These are phyloP conservation scores for Fragilaria radians DNA, from an alignment of 108 stramenopile genomes.

Conservation along the genomic window DNA sequence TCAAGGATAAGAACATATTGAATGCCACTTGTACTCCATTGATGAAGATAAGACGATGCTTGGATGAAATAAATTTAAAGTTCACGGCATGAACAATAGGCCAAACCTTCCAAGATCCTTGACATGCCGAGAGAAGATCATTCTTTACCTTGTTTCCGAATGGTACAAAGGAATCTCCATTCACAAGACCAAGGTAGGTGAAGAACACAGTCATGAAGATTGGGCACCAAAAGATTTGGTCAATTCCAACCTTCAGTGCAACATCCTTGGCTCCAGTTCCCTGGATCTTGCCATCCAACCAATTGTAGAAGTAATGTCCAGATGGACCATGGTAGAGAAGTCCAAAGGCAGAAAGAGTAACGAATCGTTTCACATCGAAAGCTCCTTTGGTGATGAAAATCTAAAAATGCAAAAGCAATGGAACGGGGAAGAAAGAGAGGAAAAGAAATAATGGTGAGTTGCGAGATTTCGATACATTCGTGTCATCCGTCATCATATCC, in stretches of 20 bases:
- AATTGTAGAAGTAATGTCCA: conserved; percentile 98
- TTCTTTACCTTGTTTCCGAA: conserved; percentile 90
- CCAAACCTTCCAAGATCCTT: conserved; percentile 98
- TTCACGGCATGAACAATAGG: conserved; percentile 94
- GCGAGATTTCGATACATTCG: too few relatives aligned
- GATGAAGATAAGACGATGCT: conserved; percentile 95
- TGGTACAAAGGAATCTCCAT: conserved; percentile 80
- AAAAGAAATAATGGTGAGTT: not conserved
- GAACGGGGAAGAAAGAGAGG: too few relatives aligned
- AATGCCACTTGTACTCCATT: conserved; percentile 95
- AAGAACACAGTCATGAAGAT: conserved; percentile 97
- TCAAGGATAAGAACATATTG: conserved; percentile 97
- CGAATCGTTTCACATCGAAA: conserved; percentile 91
- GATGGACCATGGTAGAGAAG: conserved; percentile 97
- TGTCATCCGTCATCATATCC: too few relatives aligned
- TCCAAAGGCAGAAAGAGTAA: conserved; percentile 90
- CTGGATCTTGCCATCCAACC: conserved; percentile 83
- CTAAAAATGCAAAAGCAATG: conserved; percentile 26
- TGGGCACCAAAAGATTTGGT: conserved; percentile 94
- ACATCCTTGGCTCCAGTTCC: conserved; percentile 77
- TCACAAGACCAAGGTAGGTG: conserved; percentile 92
- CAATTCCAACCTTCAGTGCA: conserved; percentile 91
- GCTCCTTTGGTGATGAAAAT: conserved; percentile 89
- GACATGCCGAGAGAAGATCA: conserved; percentile 89
- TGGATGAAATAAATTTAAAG: conserved; percentile 94